Conservation (phyloP, 2,329 filamentous ascomycete species). For the Emmonsiellopsis sp. region DNA sequence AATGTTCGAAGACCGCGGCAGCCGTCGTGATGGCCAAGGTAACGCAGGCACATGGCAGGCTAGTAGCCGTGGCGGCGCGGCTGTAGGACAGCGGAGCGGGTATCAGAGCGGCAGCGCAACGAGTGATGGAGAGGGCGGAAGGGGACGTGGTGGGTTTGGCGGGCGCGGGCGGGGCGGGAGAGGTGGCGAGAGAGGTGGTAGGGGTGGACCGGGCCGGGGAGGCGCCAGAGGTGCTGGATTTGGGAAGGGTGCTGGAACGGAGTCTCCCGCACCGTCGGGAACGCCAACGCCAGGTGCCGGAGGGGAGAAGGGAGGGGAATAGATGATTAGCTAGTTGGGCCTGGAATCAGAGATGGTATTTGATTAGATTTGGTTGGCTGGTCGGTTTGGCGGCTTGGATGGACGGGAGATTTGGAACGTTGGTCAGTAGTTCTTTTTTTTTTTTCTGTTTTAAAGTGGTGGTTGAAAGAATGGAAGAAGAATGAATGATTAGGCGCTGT, state of each 20-base stretch:
- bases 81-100: slow-evolving; percentile 55
- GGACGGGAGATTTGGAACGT: neutral
- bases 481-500: too few relatives aligned
- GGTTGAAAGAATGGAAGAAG: too few relatives aligned
- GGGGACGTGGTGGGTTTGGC: slow-evolving; percentile 51
- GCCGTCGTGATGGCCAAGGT: slow-evolving; percentile 29
- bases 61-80: slow-evolving; percentile 52
- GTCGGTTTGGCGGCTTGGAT: neutral
- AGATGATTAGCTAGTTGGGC: neutral
- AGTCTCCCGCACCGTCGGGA: neutral
- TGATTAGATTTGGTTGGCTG: neutral
- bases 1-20: slow-evolving; percentile 64
- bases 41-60: slow-evolving; percentile 47
- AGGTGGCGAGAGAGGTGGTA: slow-evolving; percentile 43
- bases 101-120: slow-evolving; percentile 72
- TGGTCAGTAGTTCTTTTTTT: neutral
- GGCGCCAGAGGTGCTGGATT: slow-evolving; percentile 45
- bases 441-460: too few relatives aligned
- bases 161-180: slow-evolving; percentile 48
- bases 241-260: slow-evolving; percentile 47
- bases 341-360: neutral
- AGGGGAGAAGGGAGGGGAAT: neutral
- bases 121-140: slow-evolving; percentile 64
- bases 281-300: neutral
- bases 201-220: slow-evolving; percentile 49